Percentiles rank a stretch among this genome's conserved stretches.
Conservation (phyloP, 2,329 filamentous ascomycete species). For the Pestalotiopsis sp. region DNA sequence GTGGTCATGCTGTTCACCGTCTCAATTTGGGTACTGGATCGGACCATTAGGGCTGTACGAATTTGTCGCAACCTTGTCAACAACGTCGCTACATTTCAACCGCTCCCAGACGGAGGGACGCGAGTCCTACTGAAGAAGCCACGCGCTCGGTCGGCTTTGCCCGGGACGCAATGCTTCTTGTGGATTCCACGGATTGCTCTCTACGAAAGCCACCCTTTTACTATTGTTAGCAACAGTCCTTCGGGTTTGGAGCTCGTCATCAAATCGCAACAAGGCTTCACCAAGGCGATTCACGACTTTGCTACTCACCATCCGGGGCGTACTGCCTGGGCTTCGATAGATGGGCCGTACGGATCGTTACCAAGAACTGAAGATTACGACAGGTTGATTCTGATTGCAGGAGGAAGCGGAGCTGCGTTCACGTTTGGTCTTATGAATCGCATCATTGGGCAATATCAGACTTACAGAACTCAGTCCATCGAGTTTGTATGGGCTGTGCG, state of each 20-base stretch:
- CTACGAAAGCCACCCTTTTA: background rate
- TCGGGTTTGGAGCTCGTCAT: background rate
- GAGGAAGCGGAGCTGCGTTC: background rate
- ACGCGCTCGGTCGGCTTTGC: background rate
- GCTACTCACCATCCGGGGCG: background rate
- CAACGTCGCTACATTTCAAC: background rate
- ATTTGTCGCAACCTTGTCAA: background rate
- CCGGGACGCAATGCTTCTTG: background rate
- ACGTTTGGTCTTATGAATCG: background rate
- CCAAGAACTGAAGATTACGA: background rate
- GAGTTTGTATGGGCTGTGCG: background rate
- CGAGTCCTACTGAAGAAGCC: background rate
- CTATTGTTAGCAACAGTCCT: background rate
- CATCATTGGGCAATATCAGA: background rate
- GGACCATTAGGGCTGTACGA: background rate
- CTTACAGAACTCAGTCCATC: background rate
- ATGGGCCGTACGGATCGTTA: background rate
- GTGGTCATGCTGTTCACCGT: background rate
- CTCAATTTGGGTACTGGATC: background rate
- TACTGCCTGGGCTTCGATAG: background rate
- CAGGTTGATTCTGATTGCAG: background rate
- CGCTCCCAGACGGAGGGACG: background rate
- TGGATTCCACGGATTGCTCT: background rate
- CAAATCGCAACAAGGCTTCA: background rate
- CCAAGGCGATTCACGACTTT: background rate